Evolutionary conservation across 2,329 filamentous ascomycete species (phyloP).

Genomic region (Pseudopyrenochaeta lycopersici): DNA sequence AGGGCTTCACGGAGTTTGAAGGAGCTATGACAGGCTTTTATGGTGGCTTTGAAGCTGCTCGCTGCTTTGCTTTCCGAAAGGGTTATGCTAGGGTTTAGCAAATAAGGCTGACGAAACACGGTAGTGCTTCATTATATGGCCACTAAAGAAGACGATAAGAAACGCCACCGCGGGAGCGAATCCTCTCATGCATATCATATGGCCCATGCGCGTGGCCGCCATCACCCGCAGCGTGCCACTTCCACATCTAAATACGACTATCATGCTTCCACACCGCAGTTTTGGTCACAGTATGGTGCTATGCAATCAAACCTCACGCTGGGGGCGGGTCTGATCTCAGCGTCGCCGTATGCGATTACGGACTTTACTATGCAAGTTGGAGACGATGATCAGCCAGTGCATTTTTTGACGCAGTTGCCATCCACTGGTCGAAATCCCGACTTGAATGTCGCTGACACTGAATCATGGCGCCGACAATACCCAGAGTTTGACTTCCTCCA

Average conservation of each 20-base stretch:
- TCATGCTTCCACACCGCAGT: constrained; percentile 15
- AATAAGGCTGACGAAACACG: constrained; percentile 28
- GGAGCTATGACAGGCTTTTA: constrained; percentile 1
- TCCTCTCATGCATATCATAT: constrained; percentile 29
- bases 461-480: constrained; percentile 44
- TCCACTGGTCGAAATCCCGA: constrained; percentile 39
- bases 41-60: constrained; percentile 8
- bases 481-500: constrained; percentile 40
- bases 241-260: constrained; percentile 34
- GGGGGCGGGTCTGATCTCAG: constrained; percentile 9
- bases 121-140: constrained; percentile 54
- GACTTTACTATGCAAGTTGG: constrained; percentile 55
- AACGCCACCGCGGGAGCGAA: constrained; percentile 26
- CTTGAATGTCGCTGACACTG: constrained; percentile 41
- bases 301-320: constrained; percentile 24
- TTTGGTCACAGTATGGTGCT: constrained; percentile 26
- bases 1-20: not conserved
- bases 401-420: constrained; percentile 51
- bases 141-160: constrained; percentile 42
- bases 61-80: constrained; percentile 7
- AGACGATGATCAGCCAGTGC: constrained; percentile 43
- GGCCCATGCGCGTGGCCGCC: constrained; percentile 31
- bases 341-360: constrained; percentile 31
- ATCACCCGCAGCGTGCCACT: constrained; percentile 25
- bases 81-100: constrained; percentile 18